Conservation (phyloP, 164 flowering plant species). For the Umbellularia californica region DNA sequence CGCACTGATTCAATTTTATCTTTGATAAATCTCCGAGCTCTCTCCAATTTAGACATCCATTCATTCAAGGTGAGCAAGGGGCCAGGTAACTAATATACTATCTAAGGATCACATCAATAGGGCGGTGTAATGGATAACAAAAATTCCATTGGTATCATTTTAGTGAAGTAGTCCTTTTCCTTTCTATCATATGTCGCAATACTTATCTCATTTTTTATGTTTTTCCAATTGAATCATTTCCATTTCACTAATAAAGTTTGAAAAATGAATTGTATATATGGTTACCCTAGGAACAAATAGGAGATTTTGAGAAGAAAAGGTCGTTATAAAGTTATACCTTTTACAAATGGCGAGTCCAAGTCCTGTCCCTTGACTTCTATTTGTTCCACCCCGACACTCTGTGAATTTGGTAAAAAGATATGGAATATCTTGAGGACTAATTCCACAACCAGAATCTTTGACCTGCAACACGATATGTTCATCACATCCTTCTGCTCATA, state of each 20-base stretch:
- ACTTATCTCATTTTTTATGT: not conserved
- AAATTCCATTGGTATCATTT: not conserved
- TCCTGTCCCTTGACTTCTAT: slow-evolving; percentile 31
- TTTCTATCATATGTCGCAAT: too few species aligned
- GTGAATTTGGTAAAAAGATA: slow-evolving; percentile 49
- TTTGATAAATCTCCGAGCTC: not conserved
- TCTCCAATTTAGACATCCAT: not conserved
- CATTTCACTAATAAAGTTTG: not conserved
- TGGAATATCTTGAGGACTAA: slow-evolving; percentile 50
- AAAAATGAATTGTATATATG: not conserved
- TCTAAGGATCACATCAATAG: not conserved
- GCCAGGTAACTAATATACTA: not conserved
- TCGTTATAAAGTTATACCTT: slow-evolving; percentile 28
- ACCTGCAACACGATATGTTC: slow-evolving; percentile 36
- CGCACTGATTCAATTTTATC: not conserved
- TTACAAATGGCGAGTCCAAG: slow-evolving; percentile 70
- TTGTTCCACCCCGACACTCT: slow-evolving; percentile 30
- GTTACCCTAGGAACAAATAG: not conserved
- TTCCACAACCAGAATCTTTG: slow-evolving; percentile 65
- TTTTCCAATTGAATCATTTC: not conserved
- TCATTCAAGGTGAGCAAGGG: not conserved
- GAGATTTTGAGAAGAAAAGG: not conserved
- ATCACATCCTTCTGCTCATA: not conserved
- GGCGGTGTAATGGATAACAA: not conserved
- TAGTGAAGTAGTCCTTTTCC: not conserved